A percentile compares a stretch with the other conserved stretches of the same genome.
phyloP scores from a whole-genome alignment of 2,329 filamentous ascomycete genomes.

The Fusarium falciforme region DNA sequence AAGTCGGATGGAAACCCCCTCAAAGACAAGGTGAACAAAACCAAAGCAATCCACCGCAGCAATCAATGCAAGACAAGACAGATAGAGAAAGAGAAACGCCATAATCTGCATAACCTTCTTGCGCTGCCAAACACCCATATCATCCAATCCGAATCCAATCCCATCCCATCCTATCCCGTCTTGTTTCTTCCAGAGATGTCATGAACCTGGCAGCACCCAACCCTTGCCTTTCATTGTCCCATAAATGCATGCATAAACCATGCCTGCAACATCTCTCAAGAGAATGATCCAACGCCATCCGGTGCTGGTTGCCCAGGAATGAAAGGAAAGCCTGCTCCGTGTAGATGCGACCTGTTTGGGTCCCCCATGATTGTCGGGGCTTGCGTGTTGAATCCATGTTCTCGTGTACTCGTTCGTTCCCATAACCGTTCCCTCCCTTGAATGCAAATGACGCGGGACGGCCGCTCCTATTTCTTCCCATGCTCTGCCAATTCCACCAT shows the following conservation, averaged over 20 bases:
- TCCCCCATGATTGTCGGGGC: constrained; percentile 30
- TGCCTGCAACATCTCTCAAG: constrained; percentile 12
- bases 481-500: constrained; percentile 30
- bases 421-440: constrained; percentile 33
- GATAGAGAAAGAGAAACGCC: constrained; percentile 13
- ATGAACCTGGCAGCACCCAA: constrained; percentile 11
- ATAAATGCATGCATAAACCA: constrained; percentile 11
- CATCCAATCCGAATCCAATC: constrained; percentile 14
- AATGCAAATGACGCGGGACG: constrained; percentile 38
- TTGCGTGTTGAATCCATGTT: constrained; percentile 40
- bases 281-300: constrained; percentile 34
- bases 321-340: constrained; percentile 27
- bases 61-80: constrained; percentile 4
- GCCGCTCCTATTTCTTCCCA: constrained; percentile 35
- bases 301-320: constrained; percentile 19
- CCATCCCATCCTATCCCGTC: constrained; percentile 13
- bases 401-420: constrained; percentile 39
- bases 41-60: background rate
- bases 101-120: background rate
- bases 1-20: background rate
- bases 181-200: background rate
- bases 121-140: background rate
- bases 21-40: background rate
- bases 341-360: constrained; percentile 24
- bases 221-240: constrained; percentile 4